phyloP scores from a whole-genome alignment of 2,329 filamentous ascomycete species.

The Niveomyces coronatus region DNA sequence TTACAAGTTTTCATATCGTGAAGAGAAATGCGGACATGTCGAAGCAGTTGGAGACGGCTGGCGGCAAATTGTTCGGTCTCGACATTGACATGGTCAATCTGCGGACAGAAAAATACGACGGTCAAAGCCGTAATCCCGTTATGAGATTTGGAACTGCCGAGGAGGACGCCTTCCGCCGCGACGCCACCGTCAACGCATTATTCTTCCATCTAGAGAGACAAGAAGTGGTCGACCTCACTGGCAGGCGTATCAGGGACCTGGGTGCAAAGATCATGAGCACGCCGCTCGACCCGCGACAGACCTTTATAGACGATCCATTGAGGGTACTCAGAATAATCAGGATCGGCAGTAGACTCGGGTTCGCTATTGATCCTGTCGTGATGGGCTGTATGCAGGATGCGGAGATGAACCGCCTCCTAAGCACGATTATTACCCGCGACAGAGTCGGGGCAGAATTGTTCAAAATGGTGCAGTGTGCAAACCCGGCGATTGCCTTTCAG shows the following conservation, averaged over 20 bases:
- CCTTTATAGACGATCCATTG: slow-evolving; percentile 14
- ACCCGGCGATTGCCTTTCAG: slow-evolving; percentile 9
- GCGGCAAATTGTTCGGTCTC: slow-evolving; percentile 12
- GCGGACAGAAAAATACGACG: slow-evolving; percentile 13
- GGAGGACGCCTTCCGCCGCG: slow-evolving; percentile 13
- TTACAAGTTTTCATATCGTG: slow-evolving; percentile 9
- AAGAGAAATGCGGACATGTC: slow-evolving; percentile 10
- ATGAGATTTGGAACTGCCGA: slow-evolving; percentile 14
- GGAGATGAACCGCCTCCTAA: slow-evolving; percentile 7
- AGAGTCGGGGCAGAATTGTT: slow-evolving; percentile 11
- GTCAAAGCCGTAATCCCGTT: slow-evolving; percentile 11
- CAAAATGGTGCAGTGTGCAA: slow-evolving; percentile 11
- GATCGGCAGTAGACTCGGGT: slow-evolving; percentile 10
- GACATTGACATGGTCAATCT: slow-evolving; percentile 14
- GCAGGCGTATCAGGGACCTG: slow-evolving; percentile 9
- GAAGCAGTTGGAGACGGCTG: slow-evolving; percentile 13
- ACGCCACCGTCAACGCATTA: slow-evolving; percentile 13
- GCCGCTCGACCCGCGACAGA: slow-evolving; percentile 12
- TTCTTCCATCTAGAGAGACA: slow-evolving; percentile 12
- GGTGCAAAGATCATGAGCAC: slow-evolving; percentile 11
- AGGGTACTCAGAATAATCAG: slow-evolving; percentile 12
- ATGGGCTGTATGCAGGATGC: slow-evolving; percentile 6
- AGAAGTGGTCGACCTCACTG: slow-evolving; percentile 12
- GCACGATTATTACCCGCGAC: slow-evolving; percentile 13
- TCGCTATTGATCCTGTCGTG: slow-evolving; percentile 6